Base-by-base conservation (phyloP, 73 alveolate genomes). In the Strombidium stylifer region DNA sequence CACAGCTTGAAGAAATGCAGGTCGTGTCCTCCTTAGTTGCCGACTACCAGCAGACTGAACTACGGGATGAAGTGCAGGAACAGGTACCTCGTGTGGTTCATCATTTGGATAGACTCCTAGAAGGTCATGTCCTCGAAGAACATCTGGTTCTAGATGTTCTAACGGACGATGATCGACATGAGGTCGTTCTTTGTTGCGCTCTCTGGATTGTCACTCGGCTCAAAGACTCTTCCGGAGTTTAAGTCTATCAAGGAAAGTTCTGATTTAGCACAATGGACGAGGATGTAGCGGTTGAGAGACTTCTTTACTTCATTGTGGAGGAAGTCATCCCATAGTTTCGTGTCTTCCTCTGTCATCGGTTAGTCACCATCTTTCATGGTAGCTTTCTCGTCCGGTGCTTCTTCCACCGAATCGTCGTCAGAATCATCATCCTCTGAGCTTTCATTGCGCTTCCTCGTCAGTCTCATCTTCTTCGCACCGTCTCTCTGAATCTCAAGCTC, bases 1-100 rank as follows among this genome's bases (percentile, higher is more conserved):
- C 12, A 15, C n/a, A 67, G 46, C 36, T 51, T 30, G 27, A 67
- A 67, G 20, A 67, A 16, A 27, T 67, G 81, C 57, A 67, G 56
- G 30, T 67, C 81, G 40, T 50, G 50, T 1, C 59, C 56, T 1
- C 81, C 81, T 51, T 67, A 40, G 62, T 67, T 67, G 50, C 49
- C 81, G 0, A 50, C 66, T 36, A 67, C 21, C 10, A 67, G 11
- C 31, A 67, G 56, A 2, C 70, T 50, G 28, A 67, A 34, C 8
- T 35, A n/a, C 35, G 52, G 68, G 3, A 67, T 50, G 32, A 45
- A 67, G 34, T 67, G 70, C 48, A 67, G 44, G 28, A 67, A 50
- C 18, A 67, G 59, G 40, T 67, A 67, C 30, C 81, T 27, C 2
- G 58, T 50, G 20, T 45, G 50, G 49, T 20, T 26, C 11, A 55